A percentile compares a stretch with the other conserved stretches of the same genome.
These are phyloP conservation scores for Xylaria sp. DNA, from an alignment of 2,329 filamentous ascomycete species.

Conservation along the genomic window DNA sequence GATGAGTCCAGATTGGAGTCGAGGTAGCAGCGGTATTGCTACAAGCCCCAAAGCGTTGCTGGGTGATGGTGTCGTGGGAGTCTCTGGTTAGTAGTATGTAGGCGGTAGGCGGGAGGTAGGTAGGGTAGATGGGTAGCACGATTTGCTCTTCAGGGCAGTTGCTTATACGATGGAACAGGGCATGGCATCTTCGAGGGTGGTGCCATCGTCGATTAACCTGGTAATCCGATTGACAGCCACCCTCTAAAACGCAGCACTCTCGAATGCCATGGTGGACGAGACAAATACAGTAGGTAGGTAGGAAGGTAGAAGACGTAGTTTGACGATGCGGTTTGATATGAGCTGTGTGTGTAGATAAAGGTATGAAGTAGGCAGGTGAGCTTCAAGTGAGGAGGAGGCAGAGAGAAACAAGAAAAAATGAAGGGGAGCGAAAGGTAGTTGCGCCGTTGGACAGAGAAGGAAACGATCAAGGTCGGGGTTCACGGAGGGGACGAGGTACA, in stretches of 20 bases:
- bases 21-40: neutral
- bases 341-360: neutral
- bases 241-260: constrained; percentile 49
- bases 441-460: neutral
- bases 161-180: constrained; percentile 24
- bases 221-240: constrained; percentile 42
- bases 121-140: too few relatives aligned
- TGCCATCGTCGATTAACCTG: constrained; percentile 46
- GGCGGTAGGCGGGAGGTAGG: neutral
- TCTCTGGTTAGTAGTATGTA: neutral
- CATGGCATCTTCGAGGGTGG: constrained; percentile 47
- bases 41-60: constrained; percentile 5
- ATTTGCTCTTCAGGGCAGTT: constrained; percentile 20
- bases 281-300: constrained; percentile 9
- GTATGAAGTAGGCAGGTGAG: constrained; percentile 11
- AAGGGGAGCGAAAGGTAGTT: neutral
- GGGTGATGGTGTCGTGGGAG: constrained; percentile 3
- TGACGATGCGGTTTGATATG: too few relatives aligned
- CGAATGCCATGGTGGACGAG: constrained; percentile 39
- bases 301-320: neutral
- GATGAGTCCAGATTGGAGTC: constrained; percentile 3
- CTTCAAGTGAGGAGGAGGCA: neutral
- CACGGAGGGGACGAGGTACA: neutral
- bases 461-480: neutral
- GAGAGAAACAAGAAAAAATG: too few relatives aligned